Evolutionary conservation across 352 stramenopile species (phyloP).

Genomic region (Phytophthora uliginosa): DNA sequence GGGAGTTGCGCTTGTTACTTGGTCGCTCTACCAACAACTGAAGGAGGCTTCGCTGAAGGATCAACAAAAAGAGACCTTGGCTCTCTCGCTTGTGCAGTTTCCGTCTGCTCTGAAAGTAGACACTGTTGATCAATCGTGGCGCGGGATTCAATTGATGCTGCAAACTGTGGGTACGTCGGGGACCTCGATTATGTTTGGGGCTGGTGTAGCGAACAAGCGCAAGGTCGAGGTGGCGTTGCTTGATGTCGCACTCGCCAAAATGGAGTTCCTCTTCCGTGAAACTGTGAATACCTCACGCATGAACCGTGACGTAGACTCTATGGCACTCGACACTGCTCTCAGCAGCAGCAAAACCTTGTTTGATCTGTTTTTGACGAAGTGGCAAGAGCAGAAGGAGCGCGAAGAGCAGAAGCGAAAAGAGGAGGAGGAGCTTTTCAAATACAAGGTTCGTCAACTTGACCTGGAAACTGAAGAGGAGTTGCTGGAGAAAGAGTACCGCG

Average conservation of each 20-base stretch:
- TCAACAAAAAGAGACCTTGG: constrained; percentile 57
- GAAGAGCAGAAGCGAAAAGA: constrained; percentile 80
- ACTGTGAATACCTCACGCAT: constrained; percentile 35
- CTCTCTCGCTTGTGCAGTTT: constrained; percentile 79
- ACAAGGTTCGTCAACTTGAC: constrained; percentile 85
- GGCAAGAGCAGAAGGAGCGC: constrained; percentile 84
- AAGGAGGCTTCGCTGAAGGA: constrained; percentile 57
- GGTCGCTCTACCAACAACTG: constrained; percentile 66
- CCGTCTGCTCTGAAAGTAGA: constrained; percentile 48
- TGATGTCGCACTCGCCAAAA: constrained; percentile 74
- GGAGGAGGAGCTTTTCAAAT: constrained; percentile 87
- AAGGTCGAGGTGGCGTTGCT: constrained; percentile 81
- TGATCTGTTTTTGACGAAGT: constrained; percentile 86
- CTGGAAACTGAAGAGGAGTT: constrained; percentile 88
- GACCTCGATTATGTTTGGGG: constrained; percentile 59
- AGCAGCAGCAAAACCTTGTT: constrained; percentile 81
- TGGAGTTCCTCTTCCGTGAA: constrained; percentile 76
- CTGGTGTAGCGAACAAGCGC: constrained; percentile 49
- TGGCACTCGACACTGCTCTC: constrained; percentile 53
- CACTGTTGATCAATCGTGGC: constrained; percentile 74
- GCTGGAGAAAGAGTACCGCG: constrained; percentile 88
- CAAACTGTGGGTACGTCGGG: constrained; percentile 53
- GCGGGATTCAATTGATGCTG: constrained; percentile 74
- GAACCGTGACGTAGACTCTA: constrained; percentile 28
- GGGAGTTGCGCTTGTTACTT: constrained; percentile 78